Base-by-base conservation (phyloP, 176 grass and related monocot species). In the Eragrostis curvula region DNA sequence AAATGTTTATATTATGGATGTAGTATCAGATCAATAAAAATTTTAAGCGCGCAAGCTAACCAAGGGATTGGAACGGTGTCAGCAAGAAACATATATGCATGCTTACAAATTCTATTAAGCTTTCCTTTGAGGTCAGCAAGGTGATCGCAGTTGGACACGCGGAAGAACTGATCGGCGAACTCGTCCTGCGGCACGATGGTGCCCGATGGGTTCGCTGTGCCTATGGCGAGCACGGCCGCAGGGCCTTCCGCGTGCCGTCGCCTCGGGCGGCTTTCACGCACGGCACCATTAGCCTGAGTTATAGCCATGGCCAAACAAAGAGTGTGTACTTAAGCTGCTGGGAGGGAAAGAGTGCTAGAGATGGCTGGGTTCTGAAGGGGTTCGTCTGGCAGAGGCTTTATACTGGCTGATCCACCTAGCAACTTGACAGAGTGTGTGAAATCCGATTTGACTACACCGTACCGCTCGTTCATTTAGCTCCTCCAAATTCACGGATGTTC, bases 81-180 rank as follows among this genome's bases (percentile, higher is more conserved):
- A 58, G 3, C 8, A 11, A 25, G 8, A 2, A 51, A 51, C 27
- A 49, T 30, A 36, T 36, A 12, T 2, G 28, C 13, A 55, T 55
- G 9, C 90, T 68, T 80, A 92, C 90, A 92, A 75, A 92, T 92
- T 36, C 90, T 81, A 28, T 75, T 86, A 20, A 92, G 75, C 83
- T 92, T 92, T 46, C 86, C 90, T 53, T 92, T 92, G 39, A 92
- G 90, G 16, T 86, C 74, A 5, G 83, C 84, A 44, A 92, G 79
- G 49, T 92, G 90, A 32, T 86, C 86, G 75, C 86, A 89, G 2
- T 89, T 83, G 59, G 79, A 86, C 15, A 86, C 79, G 60, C 90
- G 83, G 51, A 92, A 92, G 83, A 89, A 89, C 68, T 84, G 79
- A 21, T 89, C 83, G 0, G 90, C 47, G 68, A 86, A 92, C 48